Base-by-base conservation (phyloP, 257 asterid species). In the Solanum tacnaense region DNA sequence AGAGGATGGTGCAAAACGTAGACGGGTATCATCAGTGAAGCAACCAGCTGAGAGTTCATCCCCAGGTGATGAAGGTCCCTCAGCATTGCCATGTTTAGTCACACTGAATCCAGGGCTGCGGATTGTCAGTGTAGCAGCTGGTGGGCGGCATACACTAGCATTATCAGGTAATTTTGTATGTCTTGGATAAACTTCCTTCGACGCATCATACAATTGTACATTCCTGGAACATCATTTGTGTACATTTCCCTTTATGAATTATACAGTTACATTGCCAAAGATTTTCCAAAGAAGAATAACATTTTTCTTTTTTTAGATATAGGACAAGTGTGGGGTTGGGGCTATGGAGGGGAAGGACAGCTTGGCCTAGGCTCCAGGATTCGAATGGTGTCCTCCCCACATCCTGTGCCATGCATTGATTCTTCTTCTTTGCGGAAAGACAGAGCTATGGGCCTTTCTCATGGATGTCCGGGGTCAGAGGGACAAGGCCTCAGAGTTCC, bases 301-400 rank as follows among this genome's bases (percentile, higher is more conserved):
- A 70, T 87, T 88, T 35, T 86, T 86, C 88, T 88, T 83, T 89
- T 84, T 94, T 86, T 93, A 96, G 99, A 97, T 94, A 88, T 91
- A 81, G 99, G 99, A 89, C 99, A 96, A 93, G 99, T 97, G 87
- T 97, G 99, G 99, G 97, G 99, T 89, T 97, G 99, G 99, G 99
- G 99, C 89, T 95, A 97, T 89, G 99, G 99, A 86, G 99, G 99
- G 86, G 99, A 95, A 88, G 99, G 99, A 74, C 99, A 97, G 92
- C 94, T 97, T 87, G 99, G 99, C 32, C 74, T 97, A 90, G 99
- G 99, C 73, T 96, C 99, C 83, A 92, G 98, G 71, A 92, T 97
- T 88, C 95, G 98, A 82, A 97, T 95, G 98, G 98, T 96, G 83
- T 95, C 99, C 74, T 96, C 99, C 88, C 99, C 99, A 52, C 99